A percentile compares a stretch with the other conserved stretches of the same genome.
Evolutionary conservation across 345 rosid genomes (phyloP).

Genomic region (Camelina neglecta): DNA sequence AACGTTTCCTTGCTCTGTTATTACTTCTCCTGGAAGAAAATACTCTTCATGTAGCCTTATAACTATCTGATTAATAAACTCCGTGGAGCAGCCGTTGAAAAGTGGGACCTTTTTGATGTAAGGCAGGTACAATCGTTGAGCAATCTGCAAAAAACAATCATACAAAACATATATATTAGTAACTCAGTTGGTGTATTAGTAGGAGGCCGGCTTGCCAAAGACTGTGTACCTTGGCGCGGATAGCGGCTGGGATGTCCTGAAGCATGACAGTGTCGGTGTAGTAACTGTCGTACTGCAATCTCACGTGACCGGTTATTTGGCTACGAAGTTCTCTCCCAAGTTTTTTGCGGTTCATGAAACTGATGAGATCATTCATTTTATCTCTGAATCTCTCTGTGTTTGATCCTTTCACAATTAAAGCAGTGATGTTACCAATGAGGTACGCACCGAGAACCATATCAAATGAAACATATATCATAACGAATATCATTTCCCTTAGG

Average conservation of each 20-base stretch:
- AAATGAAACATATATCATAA: slow-evolving; percentile 88
- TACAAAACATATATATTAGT: not conserved
- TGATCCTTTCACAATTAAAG: slow-evolving; percentile 96
- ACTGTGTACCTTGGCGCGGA: slow-evolving; percentile 80
- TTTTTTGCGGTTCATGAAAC: slow-evolving; percentile 85
- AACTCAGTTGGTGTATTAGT: no score
- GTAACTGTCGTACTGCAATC: slow-evolving; percentile 82
- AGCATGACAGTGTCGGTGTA: slow-evolving; percentile 81
- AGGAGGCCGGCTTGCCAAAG: no score
- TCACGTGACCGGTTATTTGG: slow-evolving; percentile 78
- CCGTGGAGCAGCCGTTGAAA: slow-evolving; percentile 77
- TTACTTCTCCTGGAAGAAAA: slow-evolving; percentile 95
- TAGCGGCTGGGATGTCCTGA: slow-evolving; percentile 85
- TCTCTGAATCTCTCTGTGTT: slow-evolving; percentile 95
- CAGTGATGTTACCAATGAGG: slow-evolving; percentile 97
- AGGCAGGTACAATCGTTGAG: slow-evolving; percentile 65
- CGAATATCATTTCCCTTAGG: slow-evolving; percentile 92
- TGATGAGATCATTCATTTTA: slow-evolving; percentile 85
- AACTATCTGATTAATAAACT: slow-evolving; percentile 85
- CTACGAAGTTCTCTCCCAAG: slow-evolving; percentile 70
- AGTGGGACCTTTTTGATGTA: slow-evolving; percentile 63
- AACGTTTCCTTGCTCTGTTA: slow-evolving; percentile 86
- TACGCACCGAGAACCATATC: slow-evolving; percentile 99
- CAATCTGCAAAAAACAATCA: slow-evolving; percentile 55
- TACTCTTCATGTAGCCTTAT: slow-evolving; percentile 92